phyloP scores from a whole-genome alignment of 768 basidiomycete species.

The Leccinum pellstonianum region DNA sequence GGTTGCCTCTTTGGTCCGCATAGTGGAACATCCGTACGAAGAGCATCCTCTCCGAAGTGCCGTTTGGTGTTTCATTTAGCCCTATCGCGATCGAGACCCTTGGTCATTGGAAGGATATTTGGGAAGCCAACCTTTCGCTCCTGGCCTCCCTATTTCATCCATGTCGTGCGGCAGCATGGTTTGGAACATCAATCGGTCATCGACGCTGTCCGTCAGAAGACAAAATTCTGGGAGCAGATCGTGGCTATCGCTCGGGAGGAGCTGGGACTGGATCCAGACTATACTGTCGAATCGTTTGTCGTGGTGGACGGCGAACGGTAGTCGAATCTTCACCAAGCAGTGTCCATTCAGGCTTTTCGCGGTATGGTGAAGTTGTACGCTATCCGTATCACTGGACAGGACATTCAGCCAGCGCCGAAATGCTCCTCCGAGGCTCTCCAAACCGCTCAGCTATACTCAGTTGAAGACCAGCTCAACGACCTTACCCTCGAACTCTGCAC shows the following conservation, averaged over 20 bases:
- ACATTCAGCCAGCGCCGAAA: constrained; percentile 54
- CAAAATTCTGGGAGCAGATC: constrained; percentile 70
- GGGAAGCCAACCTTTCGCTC: constrained; percentile 75
- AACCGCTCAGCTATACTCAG: constrained; percentile 59
- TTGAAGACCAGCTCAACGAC: constrained; percentile 67
- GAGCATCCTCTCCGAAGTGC: constrained; percentile 71
- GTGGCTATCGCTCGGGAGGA: constrained; percentile 62
- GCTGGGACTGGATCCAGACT: constrained; percentile 72
- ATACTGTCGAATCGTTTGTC: constrained; percentile 50
- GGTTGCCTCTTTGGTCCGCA: constrained; percentile 63
- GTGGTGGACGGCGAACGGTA: constrained; percentile 37
- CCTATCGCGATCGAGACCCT: constrained; percentile 68
- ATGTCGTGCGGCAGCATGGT: constrained; percentile 79
- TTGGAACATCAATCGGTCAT: constrained; percentile 67
- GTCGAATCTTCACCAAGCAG: constrained; percentile 59
- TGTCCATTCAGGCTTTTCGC: constrained; percentile 65
- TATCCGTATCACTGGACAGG: constrained; percentile 69
- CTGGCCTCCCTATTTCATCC: constrained; percentile 71
- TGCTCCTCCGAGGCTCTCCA: constrained; percentile 38
- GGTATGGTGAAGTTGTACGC: constrained; percentile 72
- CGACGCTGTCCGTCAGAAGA: constrained; percentile 52
- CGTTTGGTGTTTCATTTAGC: constrained; percentile 81
- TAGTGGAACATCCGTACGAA: constrained; percentile 77
- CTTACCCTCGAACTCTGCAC: constrained; percentile 66
- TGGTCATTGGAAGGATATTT: constrained; percentile 67